Base-by-base conservation (phyloP, 2,329 filamentous ascomycete species). In the Fusarium xylarioides region DNA sequence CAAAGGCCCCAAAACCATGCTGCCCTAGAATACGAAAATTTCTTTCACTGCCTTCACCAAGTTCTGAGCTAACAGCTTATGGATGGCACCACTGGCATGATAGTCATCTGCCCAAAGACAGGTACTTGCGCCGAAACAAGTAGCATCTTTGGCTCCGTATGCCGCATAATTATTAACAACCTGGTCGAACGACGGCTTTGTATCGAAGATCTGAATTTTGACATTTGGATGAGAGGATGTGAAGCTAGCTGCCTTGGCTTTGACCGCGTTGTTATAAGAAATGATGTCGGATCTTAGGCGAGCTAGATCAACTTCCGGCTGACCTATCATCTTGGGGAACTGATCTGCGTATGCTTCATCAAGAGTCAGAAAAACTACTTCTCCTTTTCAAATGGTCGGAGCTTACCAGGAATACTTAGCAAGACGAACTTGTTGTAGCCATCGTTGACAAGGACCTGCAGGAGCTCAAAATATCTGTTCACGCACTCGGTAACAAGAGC, bases 81-180 rank as follows among this genome's bases (percentile, higher is more conserved):
- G 71, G n/a, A 74, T 74, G 11, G 71, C 68, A 6, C 65, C 63
- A 1, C 71, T 68, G 11, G 71, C 71, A 30, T 74, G 71, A n/a
- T 74, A 74, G 21, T 63, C 65, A 34, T 74, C 71, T 40, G 71
- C 66, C 71, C 71, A 74, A 21, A 74, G 63, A 26, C 71, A 74
- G 23, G 65, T 53, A 44, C 43, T 66, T 9, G 68, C 54, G 1
- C 71, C 71, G 11, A 53, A 74, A 30, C 71, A 74, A 15, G 63
- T 74, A 11, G 71, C 63, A 26, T 74, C 71, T 30, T 62, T 74
- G 5, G 71, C 71, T 1, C 71, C 71, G 3, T 74, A 74, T 4
- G 61, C 30, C 18, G 67, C 55, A 21, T 58, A 63, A 16, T 73
- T 32, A 5, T 42, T 32, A 1, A 74, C 23, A 2, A 68, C 71